Evolutionary conservation across 169 alveolate species (phyloP).

Genomic region (Plasmodium cynomolgi): DNA sequence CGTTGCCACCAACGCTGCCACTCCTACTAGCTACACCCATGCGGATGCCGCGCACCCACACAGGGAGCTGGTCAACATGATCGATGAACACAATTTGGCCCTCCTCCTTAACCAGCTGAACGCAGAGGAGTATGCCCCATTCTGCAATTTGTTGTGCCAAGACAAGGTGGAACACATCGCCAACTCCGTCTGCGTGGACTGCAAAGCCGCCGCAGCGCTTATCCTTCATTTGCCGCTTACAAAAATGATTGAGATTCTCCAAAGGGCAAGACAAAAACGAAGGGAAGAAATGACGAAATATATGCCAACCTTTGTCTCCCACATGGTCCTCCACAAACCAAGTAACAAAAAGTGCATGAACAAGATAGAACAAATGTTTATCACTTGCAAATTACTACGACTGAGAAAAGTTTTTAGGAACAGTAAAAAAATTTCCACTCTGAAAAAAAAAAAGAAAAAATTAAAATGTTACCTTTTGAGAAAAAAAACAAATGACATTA

Average conservation of each 20-base stretch:
- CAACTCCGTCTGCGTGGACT: not conserved
- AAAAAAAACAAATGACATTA: conserved; percentile 21
- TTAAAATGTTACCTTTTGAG: not conserved
- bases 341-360: not conserved
- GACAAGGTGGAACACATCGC: conserved; percentile 17
- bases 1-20: not conserved
- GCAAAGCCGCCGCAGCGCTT: not conserved
- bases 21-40: not conserved
- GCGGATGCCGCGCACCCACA: not conserved
- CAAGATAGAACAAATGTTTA: conserved; percentile 54
- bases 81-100: conserved; percentile 16
- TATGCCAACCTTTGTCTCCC: conserved; percentile 19
- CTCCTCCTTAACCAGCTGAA: conserved; percentile 27
- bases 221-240: conserved; percentile 41
- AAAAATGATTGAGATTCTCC: conserved; percentile 18
- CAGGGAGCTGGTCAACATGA: not conserved
- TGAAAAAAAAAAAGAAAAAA: not conserved
- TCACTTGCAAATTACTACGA: conserved; percentile 21
- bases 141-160: conserved; percentile 16
- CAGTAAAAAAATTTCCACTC: not conserved
- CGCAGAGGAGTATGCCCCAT: not conserved
- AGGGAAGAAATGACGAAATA: not conserved
- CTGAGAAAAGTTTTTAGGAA: conserved; percentile 17
- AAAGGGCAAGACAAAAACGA: not conserved
- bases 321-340: not conserved